Conservation (phyloP, 169 alveolate genomes). For the Plasmodium reichenowi region DNA sequence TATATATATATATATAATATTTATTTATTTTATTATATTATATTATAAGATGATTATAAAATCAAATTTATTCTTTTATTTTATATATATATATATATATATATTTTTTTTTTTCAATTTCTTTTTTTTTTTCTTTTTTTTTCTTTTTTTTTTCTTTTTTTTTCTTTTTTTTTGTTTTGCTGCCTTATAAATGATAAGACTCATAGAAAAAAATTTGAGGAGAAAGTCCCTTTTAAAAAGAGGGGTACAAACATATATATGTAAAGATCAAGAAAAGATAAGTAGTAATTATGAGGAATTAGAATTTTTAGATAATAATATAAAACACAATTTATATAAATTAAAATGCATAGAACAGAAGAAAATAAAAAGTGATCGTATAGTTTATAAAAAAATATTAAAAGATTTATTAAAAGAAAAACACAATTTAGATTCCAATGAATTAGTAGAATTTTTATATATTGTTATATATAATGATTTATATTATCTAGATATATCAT, state of each 20-base stretch:
- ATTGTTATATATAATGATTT: conserved; percentile 71
- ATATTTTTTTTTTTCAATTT: no score
- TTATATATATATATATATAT: no score
- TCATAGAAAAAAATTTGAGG: not conserved
- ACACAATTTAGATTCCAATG: conserved; percentile 59
- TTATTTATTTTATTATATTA: no score
- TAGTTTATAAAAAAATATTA: conserved; percentile 66
- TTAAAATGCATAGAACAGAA: conserved; percentile 75
- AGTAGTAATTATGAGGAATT: conserved; percentile 20
- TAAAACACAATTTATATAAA: conserved; percentile 58
- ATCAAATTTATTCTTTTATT: no score
- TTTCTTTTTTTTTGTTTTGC: no score
- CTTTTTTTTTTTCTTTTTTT: no score
- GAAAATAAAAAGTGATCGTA: conserved; percentile 73
- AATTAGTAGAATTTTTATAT: conserved; percentile 44
- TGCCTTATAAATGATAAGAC: not conserved
- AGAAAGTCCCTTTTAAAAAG: conserved; percentile 1
- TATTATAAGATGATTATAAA: no score
- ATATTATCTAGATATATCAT: conserved; percentile 64
- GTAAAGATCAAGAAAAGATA: conserved; percentile 12
- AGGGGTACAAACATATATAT: conserved; percentile 19
- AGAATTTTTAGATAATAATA: conserved; percentile 45
- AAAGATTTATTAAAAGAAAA: conserved; percentile 59
- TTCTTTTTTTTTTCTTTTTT: no score
- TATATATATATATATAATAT: no score